Evolutionary conservation across 2,329 filamentous ascomycete species (phyloP).

Genomic region (Dothideomycetes sp.): DNA sequence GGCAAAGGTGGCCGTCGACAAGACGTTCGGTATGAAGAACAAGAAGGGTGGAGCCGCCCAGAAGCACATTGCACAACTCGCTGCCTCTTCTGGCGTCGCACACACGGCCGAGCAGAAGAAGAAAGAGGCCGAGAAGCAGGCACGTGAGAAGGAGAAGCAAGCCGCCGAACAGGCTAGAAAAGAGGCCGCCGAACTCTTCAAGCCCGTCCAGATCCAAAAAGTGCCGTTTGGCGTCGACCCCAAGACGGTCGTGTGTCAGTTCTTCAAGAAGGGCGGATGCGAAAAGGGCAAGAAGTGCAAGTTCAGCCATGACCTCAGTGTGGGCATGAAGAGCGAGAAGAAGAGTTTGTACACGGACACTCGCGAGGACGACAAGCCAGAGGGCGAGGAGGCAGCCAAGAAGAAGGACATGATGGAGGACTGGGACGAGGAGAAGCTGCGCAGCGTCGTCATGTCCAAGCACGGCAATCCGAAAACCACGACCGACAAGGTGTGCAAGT

Average conservation of each 20-base stretch:
- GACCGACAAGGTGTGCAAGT: slow-evolving; percentile 99
- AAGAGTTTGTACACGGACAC: slow-evolving; percentile 82
- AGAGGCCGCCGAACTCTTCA: slow-evolving; percentile 75
- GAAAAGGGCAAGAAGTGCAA: slow-evolving; percentile 98
- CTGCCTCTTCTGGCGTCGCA: slow-evolving; percentile 61
- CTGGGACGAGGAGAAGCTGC: slow-evolving; percentile 95
- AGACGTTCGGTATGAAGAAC: slow-evolving; percentile 99
- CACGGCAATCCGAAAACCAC: slow-evolving; percentile 93
- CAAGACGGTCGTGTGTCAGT: slow-evolving; percentile 93
- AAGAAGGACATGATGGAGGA: slow-evolving; percentile 89
- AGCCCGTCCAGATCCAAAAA: slow-evolving; percentile 92
- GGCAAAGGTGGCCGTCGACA: slow-evolving; percentile 71
- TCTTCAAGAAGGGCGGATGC: slow-evolving; percentile 94
- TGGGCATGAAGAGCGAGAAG: slow-evolving; percentile 90
- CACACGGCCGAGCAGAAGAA: slow-evolving; percentile 82
- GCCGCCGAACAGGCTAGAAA: slow-evolving; percentile 76
- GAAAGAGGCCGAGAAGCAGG: slow-evolving; percentile 56
- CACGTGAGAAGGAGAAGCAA: slow-evolving; percentile 77
- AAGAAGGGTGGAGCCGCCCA: slow-evolving; percentile 92
- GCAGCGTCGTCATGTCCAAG: slow-evolving; percentile 84
- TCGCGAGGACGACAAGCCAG: slow-evolving; percentile 61
- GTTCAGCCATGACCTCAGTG: slow-evolving; percentile 81
- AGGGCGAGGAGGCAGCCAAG: slow-evolving; percentile 63
- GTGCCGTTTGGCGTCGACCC: slow-evolving; percentile 96
- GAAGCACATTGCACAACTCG: slow-evolving; percentile 79